A percentile compares a stretch with the other conserved stretches of the same genome.
phyloP scores from a whole-genome alignment of 306 rosid genomes.

The Quercus alba region DNA sequence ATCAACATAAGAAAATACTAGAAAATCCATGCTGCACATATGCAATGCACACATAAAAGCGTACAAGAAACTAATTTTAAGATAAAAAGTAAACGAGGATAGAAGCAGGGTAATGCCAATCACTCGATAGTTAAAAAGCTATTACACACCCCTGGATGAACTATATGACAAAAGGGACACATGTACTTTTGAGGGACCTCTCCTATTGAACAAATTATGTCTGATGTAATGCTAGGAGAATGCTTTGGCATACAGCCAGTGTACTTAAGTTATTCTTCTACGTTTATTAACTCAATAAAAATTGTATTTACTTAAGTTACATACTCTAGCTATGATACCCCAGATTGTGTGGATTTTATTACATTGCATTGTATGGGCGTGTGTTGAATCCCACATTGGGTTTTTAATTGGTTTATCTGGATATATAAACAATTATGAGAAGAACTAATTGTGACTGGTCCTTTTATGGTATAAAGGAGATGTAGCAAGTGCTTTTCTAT shows the following conservation, averaged over 20 bases:
- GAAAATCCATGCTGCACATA: not conserved
- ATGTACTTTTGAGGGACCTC: not conserved
- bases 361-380: too few species aligned
- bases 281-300: not conserved
- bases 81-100: not conserved
- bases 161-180: not conserved
- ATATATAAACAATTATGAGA: too few species aligned
- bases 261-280: not conserved
- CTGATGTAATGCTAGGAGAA: not conserved
- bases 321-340: too few species aligned
- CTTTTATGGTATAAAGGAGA: too few species aligned
- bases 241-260: not conserved
- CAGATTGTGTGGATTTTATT: too few species aligned
- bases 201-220: not conserved
- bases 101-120: not conserved
- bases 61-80: not conserved
- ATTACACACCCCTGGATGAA: not conserved
- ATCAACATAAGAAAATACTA: constrained; percentile 1
- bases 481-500: too few species aligned
- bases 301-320: not conserved
- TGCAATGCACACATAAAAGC: not conserved
- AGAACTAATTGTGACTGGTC: too few species aligned
- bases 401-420: too few species aligned
- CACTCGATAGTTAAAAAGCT: not conserved
- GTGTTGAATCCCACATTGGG: too few species aligned